A percentile compares a stretch with the other conserved stretches of the same genome.
Conservation (phyloP, 306 rosid genomes). For the Cicer judaicum region DNA sequence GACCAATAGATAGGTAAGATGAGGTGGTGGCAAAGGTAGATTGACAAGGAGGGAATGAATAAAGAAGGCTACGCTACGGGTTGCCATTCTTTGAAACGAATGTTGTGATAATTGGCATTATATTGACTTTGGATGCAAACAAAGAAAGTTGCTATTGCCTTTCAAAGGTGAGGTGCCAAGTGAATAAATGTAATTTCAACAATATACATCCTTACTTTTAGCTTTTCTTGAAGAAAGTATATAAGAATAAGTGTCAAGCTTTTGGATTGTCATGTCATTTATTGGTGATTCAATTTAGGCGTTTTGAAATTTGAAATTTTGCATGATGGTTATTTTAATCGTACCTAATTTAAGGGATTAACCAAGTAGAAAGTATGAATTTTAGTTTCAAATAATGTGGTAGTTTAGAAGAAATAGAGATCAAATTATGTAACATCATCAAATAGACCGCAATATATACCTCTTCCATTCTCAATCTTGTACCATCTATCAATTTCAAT, state of each 20-base stretch:
- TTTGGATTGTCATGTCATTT: neutral
- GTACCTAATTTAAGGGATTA: slow-evolving; percentile 1
- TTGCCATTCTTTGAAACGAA: slow-evolving; percentile 46
- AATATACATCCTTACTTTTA: neutral
- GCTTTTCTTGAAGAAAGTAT: neutral
- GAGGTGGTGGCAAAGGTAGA: slow-evolving; percentile 38
- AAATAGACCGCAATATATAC: too few relatives aligned
- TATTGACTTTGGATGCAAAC: slow-evolving; percentile 57
- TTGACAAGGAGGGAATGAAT: slow-evolving; percentile 52
- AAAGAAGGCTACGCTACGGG: slow-evolving; percentile 47
- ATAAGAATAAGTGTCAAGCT: neutral
- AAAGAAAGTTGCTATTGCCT: slow-evolving; percentile 56
- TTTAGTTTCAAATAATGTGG: neutral
- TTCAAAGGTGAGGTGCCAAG: slow-evolving; percentile 59
- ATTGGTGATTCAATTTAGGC: neutral
- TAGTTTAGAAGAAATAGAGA: neutral
- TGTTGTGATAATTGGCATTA: slow-evolving; percentile 55
- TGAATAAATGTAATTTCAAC: slow-evolving; percentile 51
- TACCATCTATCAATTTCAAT: too few relatives aligned
- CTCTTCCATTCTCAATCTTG: too few relatives aligned
- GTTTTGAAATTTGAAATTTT: neutral
- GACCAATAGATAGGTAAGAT: slow-evolving; percentile 49
- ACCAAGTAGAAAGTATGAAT: neutral
- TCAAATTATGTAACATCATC: neutral
- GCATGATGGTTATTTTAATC: neutral